A percentile compares a stretch with the other conserved stretches of the same genome.
These are phyloP conservation scores for Mollisiaceae sp. DNA, from an alignment of 2,329 filamentous ascomycete genomes.

Conservation along the genomic window DNA sequence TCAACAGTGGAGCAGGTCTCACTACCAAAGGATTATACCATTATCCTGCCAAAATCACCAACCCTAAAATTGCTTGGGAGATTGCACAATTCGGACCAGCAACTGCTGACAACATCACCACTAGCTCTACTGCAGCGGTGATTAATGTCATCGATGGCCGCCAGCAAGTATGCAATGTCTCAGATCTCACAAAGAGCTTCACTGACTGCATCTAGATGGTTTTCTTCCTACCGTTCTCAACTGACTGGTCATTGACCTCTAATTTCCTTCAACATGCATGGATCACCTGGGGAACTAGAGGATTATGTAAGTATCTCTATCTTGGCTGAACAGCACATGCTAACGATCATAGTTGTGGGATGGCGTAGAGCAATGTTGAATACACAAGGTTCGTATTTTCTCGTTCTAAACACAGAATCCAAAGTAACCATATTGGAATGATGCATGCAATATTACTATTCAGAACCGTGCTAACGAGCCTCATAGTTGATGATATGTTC, in stretches of 20 bases:
- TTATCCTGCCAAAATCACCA: conserved; percentile 60
- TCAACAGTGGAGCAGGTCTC: conserved; percentile 47
- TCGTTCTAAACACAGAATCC: not conserved
- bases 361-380: conserved; percentile 34
- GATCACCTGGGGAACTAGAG: conserved; percentile 66
- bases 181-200: not conserved
- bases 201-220: conserved; percentile 49
- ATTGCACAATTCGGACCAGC: conserved; percentile 58
- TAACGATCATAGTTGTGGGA: conserved; percentile 28
- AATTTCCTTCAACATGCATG: conserved; percentile 64
- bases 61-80: conserved; percentile 57
- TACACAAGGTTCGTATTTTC: conserved; percentile 29
- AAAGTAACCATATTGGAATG: not conserved
- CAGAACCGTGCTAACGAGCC: not conserved
- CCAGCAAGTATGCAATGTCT: conserved; percentile 48
- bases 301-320: conserved; percentile 48
- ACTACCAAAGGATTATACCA: conserved; percentile 61
- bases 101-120: conserved; percentile 42
- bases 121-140: conserved; percentile 56
- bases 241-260: conserved; percentile 53
- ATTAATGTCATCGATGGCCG: conserved; percentile 63
- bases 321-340: conserved; percentile 43
- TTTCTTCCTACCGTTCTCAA: conserved; percentile 57
- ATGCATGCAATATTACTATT: conserved; percentile 18
- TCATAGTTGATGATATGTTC: conserved; percentile 63